Evolutionary conservation across 2,329 filamentous ascomycete species (phyloP), one percentile per base, ranked within the genome.

Genomic region (Pleomassaria siparia): DNA sequence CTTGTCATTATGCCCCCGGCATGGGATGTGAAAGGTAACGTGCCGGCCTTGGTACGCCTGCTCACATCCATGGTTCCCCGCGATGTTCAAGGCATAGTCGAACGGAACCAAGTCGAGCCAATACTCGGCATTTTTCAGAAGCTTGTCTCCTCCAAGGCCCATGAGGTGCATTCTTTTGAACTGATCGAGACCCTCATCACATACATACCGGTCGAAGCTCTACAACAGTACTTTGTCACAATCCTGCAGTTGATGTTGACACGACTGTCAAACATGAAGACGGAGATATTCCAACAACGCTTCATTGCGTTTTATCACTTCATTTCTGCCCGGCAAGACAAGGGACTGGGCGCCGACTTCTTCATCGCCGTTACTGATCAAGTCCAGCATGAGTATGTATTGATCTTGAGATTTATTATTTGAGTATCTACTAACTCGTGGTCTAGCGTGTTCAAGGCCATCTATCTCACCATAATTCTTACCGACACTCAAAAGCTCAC

Each of bases 41-140:
- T 96, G 2, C 95, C 95, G 5, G 94, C 91, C 3, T 83, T 96
- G 58, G 88, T 91, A 22, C 86, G 94, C 48, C 80, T 99, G 40
- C 76, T 99, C 39, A 84, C 87, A 10, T 88, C 90, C 13, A 87
- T 97, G 58, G 87, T 97, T 57, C 85, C 89, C 13, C 86, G 88
- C 57, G 88, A 87, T 21, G 80, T 86, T 3, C 76, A 84, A 47
- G 80, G 84, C 35, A 91, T 99, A 58, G 75, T 88, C 15, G 80
- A 83, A 20, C 85, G 88, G 63, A 88, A 91, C 59, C 90, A 96
- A 70, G 72, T 96, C 32, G 89, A 95, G 66, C 84, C 88, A 3
- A 84, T 97, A 40, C 80, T 99, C n/a, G 89, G 91, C 47, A 94
- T 99, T 54, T 99, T 97, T 79, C 92, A 97, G 70, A 91, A 89